Base-by-base conservation (phyloP, 1,284 basidiomycete species). In the Amylostereum areolatum region DNA sequence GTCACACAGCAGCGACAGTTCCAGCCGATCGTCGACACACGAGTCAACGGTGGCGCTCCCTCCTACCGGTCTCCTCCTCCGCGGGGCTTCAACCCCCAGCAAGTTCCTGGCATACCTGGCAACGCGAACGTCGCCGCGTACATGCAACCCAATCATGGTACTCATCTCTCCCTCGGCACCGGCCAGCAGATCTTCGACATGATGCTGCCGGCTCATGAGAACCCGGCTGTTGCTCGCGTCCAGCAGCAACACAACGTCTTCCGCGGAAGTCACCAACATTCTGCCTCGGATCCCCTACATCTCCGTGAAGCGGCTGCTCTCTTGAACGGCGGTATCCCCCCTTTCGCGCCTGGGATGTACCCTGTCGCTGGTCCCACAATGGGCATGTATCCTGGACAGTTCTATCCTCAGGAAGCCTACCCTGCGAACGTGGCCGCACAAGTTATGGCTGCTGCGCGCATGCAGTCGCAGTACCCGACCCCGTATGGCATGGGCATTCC, bases 161-260 rank as follows among this genome's bases (percentile, higher is more conserved):
- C 6, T 8, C 25, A 83, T 52, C 71, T 87, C 53, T 80, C 85
- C 10, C 67, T 88, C 47, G 81, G 79, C 52, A 85, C 78, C 60
- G 72, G 80, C 18, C 85, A 87, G 59, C 86, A 88, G 58, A 58
- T 88, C 52, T 89, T 87, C 57, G 85, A 89, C 59, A 84, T 88
- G 80, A 83, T 88, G 75, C 66, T 83, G 45, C 79, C 83, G 8
- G 63, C 74, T 52, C 69, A 72, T 48, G 81, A 85, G 54, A 74
- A 74, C 51, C 77, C 85, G 39, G 78, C 83, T 25, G 78, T 86
- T 52, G 75, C 78, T 50, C 84, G 86, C 55, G 77, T 85, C 46
- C 87, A 89, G 62, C 85, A 87, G 58, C 85, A 85, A 58, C 81
- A 83, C 60, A 80, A 78, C 56, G 72, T 74, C 45, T 89, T 84